Base-by-base conservation (phyloP, 768 basidiomycete genomes). In the Boletus rubescentipes region DNA sequence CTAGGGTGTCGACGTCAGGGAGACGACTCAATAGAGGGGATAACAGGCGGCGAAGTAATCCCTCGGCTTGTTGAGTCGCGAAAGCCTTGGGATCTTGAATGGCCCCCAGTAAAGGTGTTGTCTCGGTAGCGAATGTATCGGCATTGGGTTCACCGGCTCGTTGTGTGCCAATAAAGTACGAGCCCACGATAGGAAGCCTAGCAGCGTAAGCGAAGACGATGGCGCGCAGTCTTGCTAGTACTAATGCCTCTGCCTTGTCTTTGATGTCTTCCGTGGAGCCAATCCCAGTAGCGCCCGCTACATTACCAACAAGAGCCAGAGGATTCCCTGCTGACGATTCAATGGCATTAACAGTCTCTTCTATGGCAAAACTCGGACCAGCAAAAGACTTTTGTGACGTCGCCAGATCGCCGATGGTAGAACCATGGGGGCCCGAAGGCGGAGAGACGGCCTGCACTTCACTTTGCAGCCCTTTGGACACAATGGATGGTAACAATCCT, bases 71-170 rank as follows among this genome's bases (percentile, higher is more conserved):
- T 42, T 60, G 16, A 3, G 55, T 58, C 9, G 58, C 67, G 32
- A 66, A 67, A 39, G 50, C 58, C 51, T 55, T 57, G 32, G 59
- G 62, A 37, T 68, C 59, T 14, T 41, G 61, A 51, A 68, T 20
- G 12, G 52, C 54, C n/a, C 57, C 67, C 1, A 68, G 48, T 15
- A 67, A 50, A 40, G 64, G 66, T 10, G 67, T 66, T 26, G 67
- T 62, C 44, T 68, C 64, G 9, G 54, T 64, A n/a, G 46, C 48
- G 7, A 46, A 9, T 0, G 46, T 6, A 23, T 55, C 46, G 7
- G 23, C 36, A 40, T 32, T 23, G 16, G 54, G 26, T 16, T 31
- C 58, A 12, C 32, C 31, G 18, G 9, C 52, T n/a, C 42, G 54
- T 39, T 44, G 54, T 15, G 46, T 44, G 39, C 41, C 31, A 12